Percentiles rank a stretch among this genome's conserved stretches.
Conservation (phyloP, 2,329 filamentous ascomycete species). For the Pezicula rhizophila region DNA sequence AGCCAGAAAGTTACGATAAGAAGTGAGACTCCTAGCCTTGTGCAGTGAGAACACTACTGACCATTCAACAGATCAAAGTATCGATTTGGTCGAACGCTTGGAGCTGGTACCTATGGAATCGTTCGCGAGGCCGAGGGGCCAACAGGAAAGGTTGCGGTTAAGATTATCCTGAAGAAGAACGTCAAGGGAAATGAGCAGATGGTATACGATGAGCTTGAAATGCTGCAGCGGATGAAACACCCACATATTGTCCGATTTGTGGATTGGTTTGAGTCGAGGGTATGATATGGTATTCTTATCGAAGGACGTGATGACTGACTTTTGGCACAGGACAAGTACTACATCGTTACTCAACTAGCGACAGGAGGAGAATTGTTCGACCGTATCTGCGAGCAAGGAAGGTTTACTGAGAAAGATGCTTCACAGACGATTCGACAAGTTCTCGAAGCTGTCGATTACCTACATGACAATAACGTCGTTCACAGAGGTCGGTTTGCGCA, state of each 20-base stretch:
- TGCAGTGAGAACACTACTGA: slow-evolving; percentile 14
- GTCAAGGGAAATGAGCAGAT: slow-evolving; percentile 97
- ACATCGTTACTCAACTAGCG: slow-evolving; percentile 94
- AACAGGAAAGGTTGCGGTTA: slow-evolving; percentile 84
- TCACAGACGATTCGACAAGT: slow-evolving; percentile 94
- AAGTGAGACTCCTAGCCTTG: slow-evolving; percentile 54
- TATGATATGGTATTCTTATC: slow-evolving; percentile 35
- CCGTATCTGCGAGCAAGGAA: slow-evolving; percentile 94
- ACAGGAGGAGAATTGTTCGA: slow-evolving; percentile 97
- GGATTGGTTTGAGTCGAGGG: slow-evolving; percentile 98
- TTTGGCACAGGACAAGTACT: slow-evolving; percentile 82
- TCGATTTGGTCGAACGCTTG: slow-evolving; percentile 85
- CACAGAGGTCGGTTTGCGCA: slow-evolving; percentile 63
- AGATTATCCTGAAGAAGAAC: slow-evolving; percentile 99
- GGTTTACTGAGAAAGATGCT: slow-evolving; percentile 92
- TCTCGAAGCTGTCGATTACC: slow-evolving; percentile 85
- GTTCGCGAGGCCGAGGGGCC: slow-evolving; percentile 89
- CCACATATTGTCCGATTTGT: slow-evolving; percentile 95
- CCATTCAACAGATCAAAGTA: slow-evolving; percentile 64
- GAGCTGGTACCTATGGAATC: slow-evolving; percentile 96
- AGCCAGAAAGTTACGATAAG: slow-evolving; percentile 97
- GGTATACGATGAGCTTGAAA: slow-evolving; percentile 94
- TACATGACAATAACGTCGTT: slow-evolving; percentile 91
- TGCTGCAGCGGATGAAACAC: slow-evolving; percentile 86
- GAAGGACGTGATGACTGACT: slow-evolving; percentile 1